Evolutionary conservation across 495 filamentous ascomycete genomes (phyloP), one percentile per base, ranked within the genome.

Genomic region (Podospora fimiseda): DNA sequence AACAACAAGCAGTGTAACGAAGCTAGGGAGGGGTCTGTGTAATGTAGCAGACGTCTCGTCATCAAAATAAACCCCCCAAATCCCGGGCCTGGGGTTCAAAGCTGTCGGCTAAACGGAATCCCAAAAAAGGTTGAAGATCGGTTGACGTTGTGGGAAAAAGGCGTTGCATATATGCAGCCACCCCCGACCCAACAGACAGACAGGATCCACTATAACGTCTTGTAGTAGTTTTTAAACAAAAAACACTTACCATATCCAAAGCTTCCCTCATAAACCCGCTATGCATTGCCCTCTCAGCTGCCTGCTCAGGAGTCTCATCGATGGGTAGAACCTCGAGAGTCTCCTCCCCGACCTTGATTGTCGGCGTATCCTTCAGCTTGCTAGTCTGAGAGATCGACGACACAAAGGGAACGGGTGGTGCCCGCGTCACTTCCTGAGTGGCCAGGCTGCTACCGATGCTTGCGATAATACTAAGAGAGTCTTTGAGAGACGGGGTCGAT

Each of bases 261-360:
- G 86, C 86, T 61, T 88, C 78, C 57, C 77, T 74, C 84, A 90
- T 90, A 63, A 82, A 89, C 22, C 63, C 66, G 42, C 77, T 69
- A 61, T 87, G 83, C 20, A 61, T 53, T 15, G 57, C 57, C 50
- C 56, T 58, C 53, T 70, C 68, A 9, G 62, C 64, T 8, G 58
- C 62, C 53, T 67, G 49, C 46, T 63, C 60, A 7, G 63, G 60
- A 7, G 59, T 66, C 37, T 61, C 57, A 16, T 33, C 44, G 44
- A 53, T 57, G 3, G 40, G 18, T 36, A 44, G 45, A 1, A 53
- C 41, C 39, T 57, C 47, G 19, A 54, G 43, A 19, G 18, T 24
- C 14, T 54, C 60, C 9, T 53, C 50, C 13, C 30, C 50, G 15
- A 50, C 18, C 15, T 48, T 24, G 15, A 54, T 54, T 7, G 46